Conservation (phyloP, 768 basidiomycete genomes). For the Pisolithus microcarpus region DNA sequence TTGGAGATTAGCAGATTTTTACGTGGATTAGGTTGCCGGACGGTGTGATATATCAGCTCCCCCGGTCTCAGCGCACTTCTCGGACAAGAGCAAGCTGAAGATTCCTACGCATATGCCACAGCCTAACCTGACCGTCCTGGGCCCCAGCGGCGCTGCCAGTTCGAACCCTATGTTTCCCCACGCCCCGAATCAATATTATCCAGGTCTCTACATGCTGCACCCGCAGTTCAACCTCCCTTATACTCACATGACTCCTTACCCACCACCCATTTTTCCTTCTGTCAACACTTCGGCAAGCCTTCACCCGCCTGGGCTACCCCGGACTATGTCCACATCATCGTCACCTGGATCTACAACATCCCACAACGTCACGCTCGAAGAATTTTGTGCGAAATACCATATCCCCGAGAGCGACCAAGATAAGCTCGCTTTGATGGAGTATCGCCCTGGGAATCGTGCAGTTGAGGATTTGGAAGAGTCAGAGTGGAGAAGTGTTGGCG, state of each 20-base stretch:
- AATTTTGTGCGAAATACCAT: background rate
- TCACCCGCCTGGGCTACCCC: background rate
- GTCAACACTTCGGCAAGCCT: background rate
- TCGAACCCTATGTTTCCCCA: too few relatives aligned
- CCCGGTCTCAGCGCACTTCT: too few relatives aligned
- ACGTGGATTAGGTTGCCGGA: too few relatives aligned
- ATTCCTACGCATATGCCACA: too few relatives aligned
- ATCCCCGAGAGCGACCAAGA: background rate
- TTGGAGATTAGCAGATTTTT: too few relatives aligned
- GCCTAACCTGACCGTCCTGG: too few relatives aligned
- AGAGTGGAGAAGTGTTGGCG: background rate
- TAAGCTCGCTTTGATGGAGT: background rate
- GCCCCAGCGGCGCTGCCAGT: too few relatives aligned
- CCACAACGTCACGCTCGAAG: background rate
- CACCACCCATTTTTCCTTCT: background rate
- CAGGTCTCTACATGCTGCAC: too few relatives aligned
- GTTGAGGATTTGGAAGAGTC: background rate
- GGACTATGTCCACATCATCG: background rate
- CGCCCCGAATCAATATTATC: too few relatives aligned
- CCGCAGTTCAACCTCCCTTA: too few relatives aligned
- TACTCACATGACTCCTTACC: background rate
- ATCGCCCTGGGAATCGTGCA: background rate
- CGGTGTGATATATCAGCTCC: too few relatives aligned
- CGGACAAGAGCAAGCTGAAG: too few relatives aligned
- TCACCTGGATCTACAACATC: background rate